Conservation (phyloP, 305 asterid species). For the Petunia hybrid region DNA sequence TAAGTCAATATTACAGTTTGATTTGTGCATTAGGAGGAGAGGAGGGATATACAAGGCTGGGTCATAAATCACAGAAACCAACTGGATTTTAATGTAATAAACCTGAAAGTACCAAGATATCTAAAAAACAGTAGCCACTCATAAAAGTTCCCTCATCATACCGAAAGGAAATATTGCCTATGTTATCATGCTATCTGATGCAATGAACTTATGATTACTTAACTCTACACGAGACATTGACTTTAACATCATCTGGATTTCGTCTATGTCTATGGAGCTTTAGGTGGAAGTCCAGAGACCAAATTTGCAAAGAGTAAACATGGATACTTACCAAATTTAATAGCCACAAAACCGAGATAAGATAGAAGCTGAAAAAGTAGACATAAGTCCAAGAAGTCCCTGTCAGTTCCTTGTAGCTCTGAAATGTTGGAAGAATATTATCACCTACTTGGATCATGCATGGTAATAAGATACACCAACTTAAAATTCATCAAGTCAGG, state of each 20-base stretch:
- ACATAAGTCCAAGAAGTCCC: conserved; percentile 27
- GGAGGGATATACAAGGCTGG: not conserved
- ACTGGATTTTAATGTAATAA: not conserved
- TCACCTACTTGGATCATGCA: not conserved
- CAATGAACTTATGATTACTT: not conserved
- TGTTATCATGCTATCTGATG: not conserved
- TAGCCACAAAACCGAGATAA: conserved; percentile 63
- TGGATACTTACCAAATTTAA: conserved; percentile 76
- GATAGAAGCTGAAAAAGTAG: conserved; percentile 32
- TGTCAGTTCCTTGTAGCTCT: conserved; percentile 30
- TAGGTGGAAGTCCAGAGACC: not conserved
- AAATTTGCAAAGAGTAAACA: not conserved
- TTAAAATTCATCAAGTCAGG: not conserved
- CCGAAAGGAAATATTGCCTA: not conserved
- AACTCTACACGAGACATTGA: not conserved
- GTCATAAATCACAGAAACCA: not conserved
- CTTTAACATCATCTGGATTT: not conserved
- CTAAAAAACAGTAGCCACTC: not conserved
- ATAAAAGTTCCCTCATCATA: not conserved
- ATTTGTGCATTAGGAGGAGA: not conserved
- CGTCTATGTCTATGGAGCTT: not conserved
- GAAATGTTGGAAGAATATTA: not conserved
- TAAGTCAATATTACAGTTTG: not conserved
- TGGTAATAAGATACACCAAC: not conserved
- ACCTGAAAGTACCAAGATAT: not conserved